Conservation (phyloP, 2,329 filamentous ascomycete genomes). For the Penicillium hordei region DNA sequence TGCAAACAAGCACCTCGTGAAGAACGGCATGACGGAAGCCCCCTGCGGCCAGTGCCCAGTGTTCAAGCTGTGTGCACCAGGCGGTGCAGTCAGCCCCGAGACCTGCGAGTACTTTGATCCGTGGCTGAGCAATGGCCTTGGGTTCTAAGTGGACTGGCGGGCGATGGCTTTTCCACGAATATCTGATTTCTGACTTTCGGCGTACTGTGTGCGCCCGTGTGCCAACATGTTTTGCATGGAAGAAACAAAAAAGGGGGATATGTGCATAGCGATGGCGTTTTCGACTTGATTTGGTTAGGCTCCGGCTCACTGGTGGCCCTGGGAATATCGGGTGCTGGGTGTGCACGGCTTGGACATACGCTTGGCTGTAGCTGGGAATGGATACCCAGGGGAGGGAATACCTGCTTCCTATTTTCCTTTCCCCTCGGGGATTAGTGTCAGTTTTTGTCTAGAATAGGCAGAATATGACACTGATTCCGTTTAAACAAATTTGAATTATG, state of each 20-base stretch:
- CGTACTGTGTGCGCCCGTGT: constrained; percentile 14
- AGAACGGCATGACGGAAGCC: constrained; percentile 79
- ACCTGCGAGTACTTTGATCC: constrained; percentile 89
- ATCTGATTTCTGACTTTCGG: constrained; percentile 6
- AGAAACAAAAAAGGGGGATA: constrained; percentile 21
- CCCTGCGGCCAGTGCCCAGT: constrained; percentile 92
- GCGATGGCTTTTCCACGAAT: background rate
- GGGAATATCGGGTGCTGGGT: constrained; percentile 1
- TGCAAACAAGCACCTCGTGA: constrained; percentile 43
- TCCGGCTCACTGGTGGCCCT: background rate
- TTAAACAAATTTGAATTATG: background rate
- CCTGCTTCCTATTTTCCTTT: background rate
- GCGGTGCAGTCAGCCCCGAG: constrained; percentile 82
- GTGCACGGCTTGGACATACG: constrained; percentile 11
- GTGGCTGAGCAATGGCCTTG: constrained; percentile 63
- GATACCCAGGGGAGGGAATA: background rate
- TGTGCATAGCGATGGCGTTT: constrained; percentile 45
- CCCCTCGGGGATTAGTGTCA: background rate
- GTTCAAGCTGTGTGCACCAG: constrained; percentile 87
- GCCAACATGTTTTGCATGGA: constrained; percentile 25
- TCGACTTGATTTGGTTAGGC: constrained; percentile 14
- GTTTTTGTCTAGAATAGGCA: constrained; percentile 1
- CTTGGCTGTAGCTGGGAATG: background rate
- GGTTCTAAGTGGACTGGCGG: constrained; percentile 29
- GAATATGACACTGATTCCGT: constrained; percentile 7